Evolutionary conservation across 163 green algal genomes (phyloP).

Genomic region (Prototheca wickerhamii): DNA sequence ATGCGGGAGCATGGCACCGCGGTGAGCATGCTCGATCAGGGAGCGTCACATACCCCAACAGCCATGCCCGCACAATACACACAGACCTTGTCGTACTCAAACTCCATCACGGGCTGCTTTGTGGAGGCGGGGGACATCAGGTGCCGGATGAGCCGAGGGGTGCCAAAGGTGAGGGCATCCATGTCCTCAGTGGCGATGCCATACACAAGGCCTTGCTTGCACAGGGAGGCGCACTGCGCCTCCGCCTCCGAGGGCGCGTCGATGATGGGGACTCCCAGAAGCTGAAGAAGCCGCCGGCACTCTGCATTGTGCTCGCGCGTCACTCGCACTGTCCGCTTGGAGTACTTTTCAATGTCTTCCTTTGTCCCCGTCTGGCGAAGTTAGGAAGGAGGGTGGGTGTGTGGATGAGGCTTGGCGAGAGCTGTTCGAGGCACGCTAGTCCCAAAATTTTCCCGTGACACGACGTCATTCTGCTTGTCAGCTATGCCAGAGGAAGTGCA

Average conservation of each 20-base stretch:
- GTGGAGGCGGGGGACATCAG: constrained; percentile 71
- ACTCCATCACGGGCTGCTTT: constrained; percentile 69
- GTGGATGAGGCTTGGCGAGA: no score
- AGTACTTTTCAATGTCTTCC: constrained; percentile 91
- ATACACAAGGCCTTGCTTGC: constrained; percentile 78
- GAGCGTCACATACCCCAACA: background rate
- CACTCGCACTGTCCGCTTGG: constrained; percentile 60
- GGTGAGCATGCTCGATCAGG: no score
- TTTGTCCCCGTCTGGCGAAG: constrained; percentile 50
- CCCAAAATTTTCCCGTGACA: no score
- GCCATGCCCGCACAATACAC: background rate
- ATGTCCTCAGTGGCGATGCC: constrained; percentile 95
- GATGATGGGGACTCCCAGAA: constrained; percentile 92
- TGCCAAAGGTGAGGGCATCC: constrained; percentile 93
- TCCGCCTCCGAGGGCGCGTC: constrained; percentile 90
- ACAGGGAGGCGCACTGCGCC: constrained; percentile 83
- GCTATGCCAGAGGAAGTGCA: no score
- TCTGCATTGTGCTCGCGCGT: constrained; percentile 93
- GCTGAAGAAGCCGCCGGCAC: constrained; percentile 79
- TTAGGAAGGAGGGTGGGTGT: no score
- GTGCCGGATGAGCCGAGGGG: constrained; percentile 74
- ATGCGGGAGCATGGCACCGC: no score
- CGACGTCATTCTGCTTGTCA: no score
- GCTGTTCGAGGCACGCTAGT: no score
- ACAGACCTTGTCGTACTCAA: constrained; percentile 51